Conservation (phyloP, 495 filamentous ascomycete species). For the Penicillium mononematosum region DNA sequence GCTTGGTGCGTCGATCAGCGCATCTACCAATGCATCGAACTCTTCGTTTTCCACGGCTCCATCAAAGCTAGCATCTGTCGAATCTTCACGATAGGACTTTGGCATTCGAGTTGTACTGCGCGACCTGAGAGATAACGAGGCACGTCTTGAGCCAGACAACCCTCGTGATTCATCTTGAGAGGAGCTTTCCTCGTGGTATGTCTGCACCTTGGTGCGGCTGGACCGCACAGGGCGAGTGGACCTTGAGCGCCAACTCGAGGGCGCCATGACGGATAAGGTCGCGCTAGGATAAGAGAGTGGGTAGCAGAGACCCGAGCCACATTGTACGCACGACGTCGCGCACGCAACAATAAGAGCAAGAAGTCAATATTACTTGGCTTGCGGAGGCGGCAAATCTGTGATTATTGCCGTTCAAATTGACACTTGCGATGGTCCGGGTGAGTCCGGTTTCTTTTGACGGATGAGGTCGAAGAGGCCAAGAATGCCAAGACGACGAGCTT, state of each 20-base stretch:
- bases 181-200: conserved; percentile 44
- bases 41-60: conserved; percentile 13
- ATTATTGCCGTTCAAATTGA: conserved; percentile 1
- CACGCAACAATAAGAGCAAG: neutral
- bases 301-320: conserved; percentile 2
- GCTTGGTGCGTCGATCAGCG: conserved; percentile 9
- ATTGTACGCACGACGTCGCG: neutral
- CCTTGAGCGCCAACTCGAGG: conserved; percentile 23
- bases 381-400: neutral
- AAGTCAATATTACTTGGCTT: neutral
- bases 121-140: conserved; percentile 37
- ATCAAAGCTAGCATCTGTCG: conserved; percentile 36
- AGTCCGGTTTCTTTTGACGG: conserved; percentile 2
- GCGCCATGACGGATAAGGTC: conserved; percentile 27
- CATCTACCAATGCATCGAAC: conserved; percentile 10
- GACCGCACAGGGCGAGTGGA: conserved; percentile 39
- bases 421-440: neutral
- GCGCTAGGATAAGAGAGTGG: conserved; percentile 15
- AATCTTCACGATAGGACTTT: conserved; percentile 47
- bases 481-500: conserved; percentile 12
- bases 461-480: conserved; percentile 10
- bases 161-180: conserved; percentile 28
- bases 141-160: conserved; percentile 12
- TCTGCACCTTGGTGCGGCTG: conserved; percentile 38
- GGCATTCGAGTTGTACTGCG: conserved; percentile 33